Base-by-base conservation (phyloP, 2,329 filamentous ascomycete species). In the Talaromyces rugulosus region DNA sequence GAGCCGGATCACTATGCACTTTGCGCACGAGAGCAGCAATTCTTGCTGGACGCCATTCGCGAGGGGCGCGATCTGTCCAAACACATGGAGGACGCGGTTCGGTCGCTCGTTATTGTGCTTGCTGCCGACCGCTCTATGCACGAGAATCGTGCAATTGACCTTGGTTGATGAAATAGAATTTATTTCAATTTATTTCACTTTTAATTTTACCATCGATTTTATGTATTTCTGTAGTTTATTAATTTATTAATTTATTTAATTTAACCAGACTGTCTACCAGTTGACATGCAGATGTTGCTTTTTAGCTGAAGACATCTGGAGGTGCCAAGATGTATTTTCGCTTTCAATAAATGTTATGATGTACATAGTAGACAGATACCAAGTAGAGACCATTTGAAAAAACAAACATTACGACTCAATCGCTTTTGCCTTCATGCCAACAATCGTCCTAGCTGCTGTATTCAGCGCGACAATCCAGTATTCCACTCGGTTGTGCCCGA, bases 391-490 rank as follows among this genome's bases (percentile, higher is more conserved):
- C 12, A 40, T 16, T 16, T 12, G 31, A 2, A 40, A 40, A n/a
- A 3, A 40, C 3, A 5, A 5, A n/a, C 14, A 30, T 53, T 34
- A 89, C 69, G 83, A 87, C 82, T 96, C 92, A 65, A 96, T 82
- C 30, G 89, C 86, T 77, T 91, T 78, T 11, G 89, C 90, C 82
- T 91, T 94, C 61, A 89, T 82, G 14, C 93, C 93, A 7, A 96
- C 86, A 63, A 96, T 70, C 76, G 82, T 84, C 18, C 81, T 83
- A 12, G 82, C 83, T 57, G 83, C 78, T 16, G 77, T 77, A 69
- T 88, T 82, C 67, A 89, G 73, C 27, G 85, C 86, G 54, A 96
- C 79, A 62, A 96, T 79, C 83, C 88, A 96, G 75, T 96, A 96
- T 77, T 96, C 90, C 14, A 83, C 82, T 71, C 89, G 83, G 30